Conservation (phyloP, 768 basidiomycete genomes). For the Termitomyces sp. region DNA sequence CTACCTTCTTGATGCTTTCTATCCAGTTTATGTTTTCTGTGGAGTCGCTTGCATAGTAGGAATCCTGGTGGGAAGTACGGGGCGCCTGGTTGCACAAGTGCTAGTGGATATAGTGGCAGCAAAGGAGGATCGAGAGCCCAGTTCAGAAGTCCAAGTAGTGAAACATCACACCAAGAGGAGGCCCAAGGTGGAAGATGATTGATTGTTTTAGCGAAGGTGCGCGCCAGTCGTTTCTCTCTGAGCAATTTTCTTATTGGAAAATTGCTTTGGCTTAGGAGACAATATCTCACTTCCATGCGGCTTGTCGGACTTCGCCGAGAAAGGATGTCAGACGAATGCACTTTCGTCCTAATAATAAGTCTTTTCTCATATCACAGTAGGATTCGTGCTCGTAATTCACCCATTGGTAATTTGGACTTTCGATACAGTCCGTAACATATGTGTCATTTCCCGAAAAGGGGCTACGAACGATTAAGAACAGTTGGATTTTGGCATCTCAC, state of each 20-base stretch:
- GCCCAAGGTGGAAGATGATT: constrained; percentile 1
- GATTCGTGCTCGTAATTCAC: background rate
- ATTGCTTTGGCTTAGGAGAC: background rate
- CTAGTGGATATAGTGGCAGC: constrained; percentile 7
- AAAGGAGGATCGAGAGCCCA: background rate
- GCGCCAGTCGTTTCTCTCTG: background rate
- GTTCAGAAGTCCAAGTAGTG: background rate
- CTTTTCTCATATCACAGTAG: background rate
- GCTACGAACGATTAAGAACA: background rate
- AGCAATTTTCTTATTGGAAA: too few species aligned
- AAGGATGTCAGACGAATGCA: background rate
- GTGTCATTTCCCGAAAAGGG: background rate
- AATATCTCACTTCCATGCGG: background rate
- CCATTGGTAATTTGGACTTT: background rate
- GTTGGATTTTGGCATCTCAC: background rate
- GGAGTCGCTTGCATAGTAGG: constrained; percentile 54
- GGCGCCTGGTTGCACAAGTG: constrained; percentile 9
- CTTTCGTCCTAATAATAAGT: background rate
- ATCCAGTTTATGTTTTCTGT: constrained; percentile 52
- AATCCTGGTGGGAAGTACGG: constrained; percentile 36
- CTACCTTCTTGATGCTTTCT: constrained; percentile 37
- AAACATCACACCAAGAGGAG: background rate
- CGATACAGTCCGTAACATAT: background rate
- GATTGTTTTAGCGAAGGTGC: background rate
- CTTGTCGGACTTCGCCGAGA: background rate